These are phyloP conservation scores for Emergomyces orientalis DNA, from an alignment of 2,329 filamentous ascomycete genomes.

Conservation along the genomic window DNA sequence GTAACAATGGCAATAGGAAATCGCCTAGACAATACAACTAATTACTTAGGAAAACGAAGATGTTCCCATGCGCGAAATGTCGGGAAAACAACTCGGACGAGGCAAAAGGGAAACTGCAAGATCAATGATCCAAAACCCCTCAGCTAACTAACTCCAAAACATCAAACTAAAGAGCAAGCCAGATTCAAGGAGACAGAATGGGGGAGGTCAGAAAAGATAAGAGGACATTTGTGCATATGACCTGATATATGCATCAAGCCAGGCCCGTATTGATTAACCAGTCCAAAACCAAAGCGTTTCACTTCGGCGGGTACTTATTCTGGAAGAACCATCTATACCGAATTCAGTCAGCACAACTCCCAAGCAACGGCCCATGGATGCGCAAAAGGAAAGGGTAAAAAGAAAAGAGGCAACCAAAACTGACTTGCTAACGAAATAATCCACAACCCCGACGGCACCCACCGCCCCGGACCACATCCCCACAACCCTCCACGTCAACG, in stretches of 20 bases:
- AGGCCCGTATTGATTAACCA: background rate
- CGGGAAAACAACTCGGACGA: too few relatives aligned
- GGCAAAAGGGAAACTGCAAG: background rate
- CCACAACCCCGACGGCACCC: constrained; percentile 36
- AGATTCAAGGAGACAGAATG: background rate
- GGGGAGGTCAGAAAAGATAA: background rate
- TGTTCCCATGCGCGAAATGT: background rate
- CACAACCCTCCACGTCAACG: constrained; percentile 39
- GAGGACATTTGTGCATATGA: background rate
- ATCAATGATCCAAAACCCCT: background rate
- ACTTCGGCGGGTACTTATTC: constrained; percentile 44
- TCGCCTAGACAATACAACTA: background rate
- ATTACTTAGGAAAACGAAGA: background rate
- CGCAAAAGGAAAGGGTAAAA: background rate
- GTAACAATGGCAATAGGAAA: background rate
- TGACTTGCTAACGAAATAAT: constrained; percentile 44
- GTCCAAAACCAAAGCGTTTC: constrained; percentile 13
- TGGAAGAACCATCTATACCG: constrained; percentile 41
- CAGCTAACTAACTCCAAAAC: background rate
- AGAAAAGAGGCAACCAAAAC: constrained; percentile 17
- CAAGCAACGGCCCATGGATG: too few relatives aligned
- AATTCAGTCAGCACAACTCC: background rate
- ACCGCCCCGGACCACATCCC: constrained; percentile 36
- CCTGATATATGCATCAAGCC: background rate
- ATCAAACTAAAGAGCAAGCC: background rate